Evolutionary conservation across 129 eudicot species (phyloP).

Genomic region (Solidago caesia): DNA sequence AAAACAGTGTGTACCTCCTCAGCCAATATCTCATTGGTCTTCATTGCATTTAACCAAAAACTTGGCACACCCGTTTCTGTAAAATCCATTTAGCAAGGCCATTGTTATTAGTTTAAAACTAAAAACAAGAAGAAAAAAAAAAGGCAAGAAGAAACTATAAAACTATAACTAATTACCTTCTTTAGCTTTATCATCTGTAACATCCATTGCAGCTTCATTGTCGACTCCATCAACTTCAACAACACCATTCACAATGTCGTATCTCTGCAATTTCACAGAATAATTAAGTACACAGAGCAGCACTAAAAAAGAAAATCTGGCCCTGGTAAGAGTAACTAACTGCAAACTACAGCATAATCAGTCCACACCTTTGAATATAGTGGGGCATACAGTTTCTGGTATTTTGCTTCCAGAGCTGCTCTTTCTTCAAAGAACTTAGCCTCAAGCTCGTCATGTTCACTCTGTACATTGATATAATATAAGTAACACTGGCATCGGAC

Average conservation of each 20-base stretch:
- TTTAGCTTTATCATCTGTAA: slow-evolving; percentile 41
- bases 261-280: slow-evolving; percentile 51
- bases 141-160: background rate
- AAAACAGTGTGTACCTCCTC: slow-evolving; percentile 63
- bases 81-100: background rate
- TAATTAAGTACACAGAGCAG: background rate
- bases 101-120: background rate
- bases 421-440: slow-evolving; percentile 80
- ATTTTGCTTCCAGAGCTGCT: slow-evolving; percentile 80
- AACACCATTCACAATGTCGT: slow-evolving; percentile 70
- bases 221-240: slow-evolving; percentile 68
- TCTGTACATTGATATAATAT: slow-evolving; percentile 32
- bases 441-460: slow-evolving; percentile 71
- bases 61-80: slow-evolving; percentile 86
- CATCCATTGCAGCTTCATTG: slow-evolving; percentile 43
- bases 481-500: background rate
- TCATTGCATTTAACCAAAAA: slow-evolving; percentile 86
- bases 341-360: background rate
- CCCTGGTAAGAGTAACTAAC: background rate
- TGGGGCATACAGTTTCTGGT: slow-evolving; percentile 75
- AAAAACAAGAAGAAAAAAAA: background rate
- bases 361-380: slow-evolving; percentile 54
- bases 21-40: slow-evolving; percentile 65
- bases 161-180: slow-evolving; percentile 37
- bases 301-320: background rate